Percentiles rank a stretch among this genome's conserved stretches.
phyloP scores from a whole-genome alignment of 2,329 filamentous ascomycete species.

The Domatiomyces catenatus region DNA sequence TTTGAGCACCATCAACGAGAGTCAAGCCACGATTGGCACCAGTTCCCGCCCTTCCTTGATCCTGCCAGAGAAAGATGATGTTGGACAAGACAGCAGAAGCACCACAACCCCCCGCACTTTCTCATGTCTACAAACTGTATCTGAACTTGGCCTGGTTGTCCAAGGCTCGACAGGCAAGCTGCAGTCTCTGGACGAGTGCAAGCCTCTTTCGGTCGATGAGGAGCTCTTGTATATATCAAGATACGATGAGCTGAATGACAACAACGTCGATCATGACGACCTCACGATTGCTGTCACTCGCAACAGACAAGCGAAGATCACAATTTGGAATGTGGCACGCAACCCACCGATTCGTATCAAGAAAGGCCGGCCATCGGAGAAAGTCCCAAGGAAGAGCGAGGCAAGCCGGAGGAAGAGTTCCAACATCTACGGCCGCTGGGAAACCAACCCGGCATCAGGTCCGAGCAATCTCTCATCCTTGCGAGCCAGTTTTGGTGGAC shows the following conservation, averaged over 20 bases:
- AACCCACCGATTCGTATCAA: slow-evolving; percentile 25
- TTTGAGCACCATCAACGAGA: slow-evolving; percentile 15
- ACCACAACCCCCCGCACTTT: slow-evolving; percentile 13
- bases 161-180: slow-evolving; percentile 11
- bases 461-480: slow-evolving; percentile 37
- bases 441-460: slow-evolving; percentile 52
- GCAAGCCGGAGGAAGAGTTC: slow-evolving; percentile 43
- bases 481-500: slow-evolving; percentile 46
- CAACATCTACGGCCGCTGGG: slow-evolving; percentile 42
- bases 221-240: slow-evolving; percentile 12
- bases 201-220: slow-evolving; percentile 10
- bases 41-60: slow-evolving; percentile 31
- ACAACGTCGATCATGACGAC: not conserved
- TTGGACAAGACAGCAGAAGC: not conserved
- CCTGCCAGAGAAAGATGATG: slow-evolving; percentile 26
- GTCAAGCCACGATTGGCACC: slow-evolving; percentile 22
- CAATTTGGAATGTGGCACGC: slow-evolving; percentile 20
- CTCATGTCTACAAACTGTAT: slow-evolving; percentile 14
- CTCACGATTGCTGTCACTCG: not conserved
- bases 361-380: slow-evolving; percentile 18
- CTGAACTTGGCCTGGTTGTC: slow-evolving; percentile 16
- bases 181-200: slow-evolving; percentile 9
- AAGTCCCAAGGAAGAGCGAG: slow-evolving; percentile 29
- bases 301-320: slow-evolving; percentile 8
- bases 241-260: slow-evolving; percentile 3